These are phyloP conservation scores for Trichosporon inkin DNA, from an alignment of 1,284 basidiomycete species.

Conservation along the genomic window DNA sequence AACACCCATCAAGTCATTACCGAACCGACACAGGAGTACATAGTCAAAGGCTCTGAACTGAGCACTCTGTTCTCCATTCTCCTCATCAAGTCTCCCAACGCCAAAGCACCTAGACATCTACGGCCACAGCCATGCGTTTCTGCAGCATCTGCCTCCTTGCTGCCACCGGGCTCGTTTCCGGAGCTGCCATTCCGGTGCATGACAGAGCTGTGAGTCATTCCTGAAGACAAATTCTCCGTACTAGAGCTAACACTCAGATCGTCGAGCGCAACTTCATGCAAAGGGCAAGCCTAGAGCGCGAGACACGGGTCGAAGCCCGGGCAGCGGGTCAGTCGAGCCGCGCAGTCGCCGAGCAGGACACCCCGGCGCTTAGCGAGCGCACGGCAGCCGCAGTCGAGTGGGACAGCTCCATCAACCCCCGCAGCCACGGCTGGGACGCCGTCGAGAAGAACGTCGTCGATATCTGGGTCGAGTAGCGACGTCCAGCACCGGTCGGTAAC, in stretches of 20 bases:
- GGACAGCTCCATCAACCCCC: not conserved
- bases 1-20: no score
- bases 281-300: not conserved
- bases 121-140: not conserved
- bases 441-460: conserved; percentile 12
- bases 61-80: no score
- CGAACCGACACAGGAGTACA: no score
- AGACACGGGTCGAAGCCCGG: not conserved
- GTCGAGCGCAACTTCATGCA: not conserved
- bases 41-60: no score
- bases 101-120: not conserved
- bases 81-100: no score
- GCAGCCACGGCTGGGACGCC: conserved; percentile 1
- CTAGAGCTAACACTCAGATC: not conserved
- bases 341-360: not conserved
- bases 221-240: not conserved
- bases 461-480: conserved; percentile 5
- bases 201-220: not conserved
- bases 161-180: not conserved
- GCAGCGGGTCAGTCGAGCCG: not conserved
- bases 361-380: not conserved
- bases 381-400: not conserved
- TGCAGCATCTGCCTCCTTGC: not conserved
- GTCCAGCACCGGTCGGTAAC: not conserved
- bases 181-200: not conserved